Conservation (phyloP, 345 rosid genomes). For the Camelina neglecta region DNA sequence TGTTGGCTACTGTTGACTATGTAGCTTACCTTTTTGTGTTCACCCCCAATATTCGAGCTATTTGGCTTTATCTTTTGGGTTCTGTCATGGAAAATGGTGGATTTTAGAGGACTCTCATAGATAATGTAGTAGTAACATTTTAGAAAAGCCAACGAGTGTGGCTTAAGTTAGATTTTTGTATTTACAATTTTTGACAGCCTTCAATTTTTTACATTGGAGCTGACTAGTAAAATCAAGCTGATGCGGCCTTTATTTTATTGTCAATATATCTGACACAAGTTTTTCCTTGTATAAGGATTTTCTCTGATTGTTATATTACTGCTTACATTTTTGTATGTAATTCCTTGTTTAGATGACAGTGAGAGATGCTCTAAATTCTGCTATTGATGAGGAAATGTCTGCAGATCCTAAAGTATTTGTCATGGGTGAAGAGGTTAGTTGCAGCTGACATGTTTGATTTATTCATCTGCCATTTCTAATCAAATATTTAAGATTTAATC, state of each 20-base stretch:
- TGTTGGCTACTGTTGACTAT: neutral
- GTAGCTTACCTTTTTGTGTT: neutral
- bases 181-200: neutral
- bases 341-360: constrained; percentile 64
- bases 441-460: constrained; percentile 21
- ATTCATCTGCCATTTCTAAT: constrained; percentile 14
- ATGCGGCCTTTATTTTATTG: neutral
- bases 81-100: constrained; percentile 4
- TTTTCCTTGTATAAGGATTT: neutral
- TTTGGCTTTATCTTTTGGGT: neutral
- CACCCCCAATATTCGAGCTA: neutral
- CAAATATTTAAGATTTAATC: constrained; percentile 19
- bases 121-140: neutral
- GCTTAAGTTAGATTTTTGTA: neutral
- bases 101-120: neutral
- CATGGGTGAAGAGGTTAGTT: constrained; percentile 93
- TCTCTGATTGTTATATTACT: neutral
- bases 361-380: constrained; percentile 84
- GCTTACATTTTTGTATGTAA: constrained; percentile 9
- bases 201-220: neutral
- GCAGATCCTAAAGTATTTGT: constrained; percentile 90
- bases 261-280: no score
- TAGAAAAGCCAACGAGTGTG: neutral
- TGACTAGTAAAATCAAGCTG: neutral
- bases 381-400: constrained; percentile 94